phyloP scores from a whole-genome alignment of 2,329 filamentous ascomycete species.

The Thelonectria blattea region DNA sequence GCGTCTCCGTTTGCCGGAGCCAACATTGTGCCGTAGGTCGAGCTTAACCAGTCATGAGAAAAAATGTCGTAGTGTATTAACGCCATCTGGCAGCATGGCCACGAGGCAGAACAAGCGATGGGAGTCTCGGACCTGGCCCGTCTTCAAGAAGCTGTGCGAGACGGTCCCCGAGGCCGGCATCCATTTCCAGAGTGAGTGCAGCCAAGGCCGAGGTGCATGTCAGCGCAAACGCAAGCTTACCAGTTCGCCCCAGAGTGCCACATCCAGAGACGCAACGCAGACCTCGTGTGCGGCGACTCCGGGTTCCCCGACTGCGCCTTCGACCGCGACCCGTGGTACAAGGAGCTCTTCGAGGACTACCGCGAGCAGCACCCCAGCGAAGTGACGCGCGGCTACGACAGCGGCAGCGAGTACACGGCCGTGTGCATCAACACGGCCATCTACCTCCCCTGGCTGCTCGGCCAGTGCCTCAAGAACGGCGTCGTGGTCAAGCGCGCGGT shows the following conservation, averaged over 20 bases:
- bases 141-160: constrained; percentile 63
- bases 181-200: constrained; percentile 70
- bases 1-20: constrained; percentile 89
- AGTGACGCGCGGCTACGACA: constrained; percentile 70
- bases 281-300: constrained; percentile 48
- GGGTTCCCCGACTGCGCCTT: constrained; percentile 67
- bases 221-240: constrained; percentile 2
- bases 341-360: constrained; percentile 73
- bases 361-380: constrained; percentile 63
- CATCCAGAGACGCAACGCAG: constrained; percentile 66
- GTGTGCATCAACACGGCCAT: constrained; percentile 91
- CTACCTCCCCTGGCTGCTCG: constrained; percentile 85
- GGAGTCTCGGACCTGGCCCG: constrained; percentile 70
- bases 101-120: constrained; percentile 53
- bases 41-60: not conserved
- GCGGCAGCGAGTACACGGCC: constrained; percentile 77
- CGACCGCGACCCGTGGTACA: constrained; percentile 74
- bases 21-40: constrained; percentile 74
- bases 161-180: constrained; percentile 79
- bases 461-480: constrained; percentile 77
- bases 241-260: constrained; percentile 47
- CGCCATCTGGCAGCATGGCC: constrained; percentile 48
- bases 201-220: not conserved
- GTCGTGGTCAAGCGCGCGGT: constrained; percentile 69
- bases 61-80: not conserved